Evolutionary conservation across 108 stramenopile genomes (phyloP).

Genomic region (Stephanodiscus triporus): DNA sequence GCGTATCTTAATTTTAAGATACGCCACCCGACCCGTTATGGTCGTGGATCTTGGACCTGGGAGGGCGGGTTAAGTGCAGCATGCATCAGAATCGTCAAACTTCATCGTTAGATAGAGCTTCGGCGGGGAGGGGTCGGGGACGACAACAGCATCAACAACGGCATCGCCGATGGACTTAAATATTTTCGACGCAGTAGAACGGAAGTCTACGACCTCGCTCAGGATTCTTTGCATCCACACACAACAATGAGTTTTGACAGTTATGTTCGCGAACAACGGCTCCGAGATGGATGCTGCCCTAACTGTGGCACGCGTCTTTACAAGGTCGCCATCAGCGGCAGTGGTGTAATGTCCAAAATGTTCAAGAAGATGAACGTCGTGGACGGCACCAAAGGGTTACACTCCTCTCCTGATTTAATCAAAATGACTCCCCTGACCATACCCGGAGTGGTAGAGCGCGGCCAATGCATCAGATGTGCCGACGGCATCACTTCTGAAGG

Average conservation of each 20-base stretch:
- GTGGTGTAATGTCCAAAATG: slow-evolving; percentile 16
- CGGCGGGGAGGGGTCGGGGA: too few relatives aligned
- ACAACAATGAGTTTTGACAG: neutral
- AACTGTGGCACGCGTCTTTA: slow-evolving; percentile 51
- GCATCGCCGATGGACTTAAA: too few relatives aligned
- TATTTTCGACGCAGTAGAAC: neutral
- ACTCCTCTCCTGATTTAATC: neutral
- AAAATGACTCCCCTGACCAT: slow-evolving; percentile 48
- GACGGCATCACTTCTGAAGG: neutral
- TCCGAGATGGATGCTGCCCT: slow-evolving; percentile 43
- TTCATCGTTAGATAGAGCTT: too few relatives aligned
- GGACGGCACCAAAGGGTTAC: neutral
- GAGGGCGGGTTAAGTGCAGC: too few relatives aligned
- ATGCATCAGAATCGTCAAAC: too few relatives aligned
- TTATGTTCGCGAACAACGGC: slow-evolving; percentile 30
- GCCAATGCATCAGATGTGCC: slow-evolving; percentile 53
- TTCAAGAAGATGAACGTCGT: slow-evolving; percentile 13
- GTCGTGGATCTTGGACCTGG: too few relatives aligned
- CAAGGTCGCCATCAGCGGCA: slow-evolving; percentile 17
- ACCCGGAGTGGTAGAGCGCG: slow-evolving; percentile 50
- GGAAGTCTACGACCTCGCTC: neutral
- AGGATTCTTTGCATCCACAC: too few relatives aligned
- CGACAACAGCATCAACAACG: neutral
- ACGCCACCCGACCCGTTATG: too few relatives aligned
- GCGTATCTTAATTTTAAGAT: too few relatives aligned